Percentiles rank a stretch among this genome's conserved stretches.
phyloP scores from a whole-genome alignment of 805 yeast species.

The Starmerella khaoyaiensis region DNA sequence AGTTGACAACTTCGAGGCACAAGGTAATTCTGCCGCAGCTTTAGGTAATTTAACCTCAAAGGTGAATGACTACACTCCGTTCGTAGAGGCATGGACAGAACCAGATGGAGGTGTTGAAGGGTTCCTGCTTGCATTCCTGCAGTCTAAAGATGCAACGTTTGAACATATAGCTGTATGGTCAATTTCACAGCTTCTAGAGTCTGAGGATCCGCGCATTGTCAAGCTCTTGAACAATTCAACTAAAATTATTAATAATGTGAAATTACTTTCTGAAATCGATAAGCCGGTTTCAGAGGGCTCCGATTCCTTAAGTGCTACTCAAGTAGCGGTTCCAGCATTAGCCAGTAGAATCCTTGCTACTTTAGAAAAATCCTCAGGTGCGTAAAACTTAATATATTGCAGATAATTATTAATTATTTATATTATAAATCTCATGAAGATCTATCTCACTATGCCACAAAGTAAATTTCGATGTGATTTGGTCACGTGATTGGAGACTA shows the following conservation, averaged over 20 bases:
- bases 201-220: constrained; percentile 51
- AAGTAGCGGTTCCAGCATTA: constrained; percentile 29
- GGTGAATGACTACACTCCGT: constrained; percentile 67
- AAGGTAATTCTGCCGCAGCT: constrained; percentile 98
- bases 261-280: constrained; percentile 25
- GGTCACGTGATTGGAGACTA: too few relatives aligned
- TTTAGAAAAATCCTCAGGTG: too few relatives aligned
- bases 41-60: constrained; percentile 90
- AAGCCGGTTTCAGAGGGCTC: constrained; percentile 17
- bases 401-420: too few relatives aligned
- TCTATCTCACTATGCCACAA: too few relatives aligned
- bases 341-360: constrained; percentile 26
- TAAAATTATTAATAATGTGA: constrained; percentile 27
- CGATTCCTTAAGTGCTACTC: constrained; percentile 24
- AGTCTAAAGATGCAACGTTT: constrained; percentile 78
- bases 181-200: constrained; percentile 78
- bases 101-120: constrained; percentile 80
- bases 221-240: constrained; percentile 25
- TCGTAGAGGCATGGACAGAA: constrained; percentile 61
- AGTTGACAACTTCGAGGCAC: constrained; percentile 81
- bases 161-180: constrained; percentile 99
- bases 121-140: constrained; percentile 66
- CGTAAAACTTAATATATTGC: too few relatives aligned
- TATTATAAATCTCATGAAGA: too few relatives aligned
- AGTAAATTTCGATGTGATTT: too few relatives aligned